A percentile compares a stretch with the other conserved stretches of the same genome.
phyloP scores from a whole-genome alignment of 1,284 basidiomycete species.

The Rhodotorula sp. region DNA sequence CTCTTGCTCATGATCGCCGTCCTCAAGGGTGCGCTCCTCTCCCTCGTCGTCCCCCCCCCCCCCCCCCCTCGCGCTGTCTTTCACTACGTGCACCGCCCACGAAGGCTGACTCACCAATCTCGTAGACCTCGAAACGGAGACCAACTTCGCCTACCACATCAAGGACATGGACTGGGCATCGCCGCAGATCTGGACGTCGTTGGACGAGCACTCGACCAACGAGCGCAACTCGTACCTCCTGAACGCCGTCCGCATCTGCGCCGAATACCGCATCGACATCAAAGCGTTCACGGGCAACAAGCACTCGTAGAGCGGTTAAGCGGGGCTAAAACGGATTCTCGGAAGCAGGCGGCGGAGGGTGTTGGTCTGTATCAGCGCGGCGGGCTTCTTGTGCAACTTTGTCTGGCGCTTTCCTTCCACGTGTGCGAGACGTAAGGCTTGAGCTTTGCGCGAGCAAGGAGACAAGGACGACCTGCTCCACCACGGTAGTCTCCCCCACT shows the following conservation, averaged over 20 bases:
- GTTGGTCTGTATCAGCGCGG: too few relatives aligned
- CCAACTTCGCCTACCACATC: constrained; percentile 31
- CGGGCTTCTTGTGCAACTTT: too few relatives aligned
- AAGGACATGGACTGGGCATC: constrained; percentile 6
- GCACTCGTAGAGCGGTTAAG: neutral
- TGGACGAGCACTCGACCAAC: neutral
- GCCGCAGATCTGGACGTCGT: constrained; percentile 3
- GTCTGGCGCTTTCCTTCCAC: too few relatives aligned
- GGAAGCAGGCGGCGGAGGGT: too few relatives aligned
- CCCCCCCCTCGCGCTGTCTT: neutral
- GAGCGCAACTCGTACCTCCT: constrained; percentile 20
- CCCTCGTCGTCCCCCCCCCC: neutral
- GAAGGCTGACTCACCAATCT: neutral
- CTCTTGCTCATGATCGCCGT: constrained; percentile 29
- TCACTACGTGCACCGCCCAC: too few relatives aligned
- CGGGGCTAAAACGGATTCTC: too few relatives aligned
- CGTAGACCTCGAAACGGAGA: constrained; percentile 25
- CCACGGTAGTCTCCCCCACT: too few relatives aligned
- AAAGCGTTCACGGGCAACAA: constrained; percentile 14
- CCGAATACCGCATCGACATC: constrained; percentile 9
- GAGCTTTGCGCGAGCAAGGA: too few relatives aligned
- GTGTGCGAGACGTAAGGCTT: too few relatives aligned
- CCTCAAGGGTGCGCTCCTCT: constrained; percentile 3
- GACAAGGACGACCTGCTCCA: too few relatives aligned
- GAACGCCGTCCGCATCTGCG: constrained; percentile 19